These are phyloP conservation scores for Leccinum olivaceopallidum DNA, from an alignment of 768 basidiomycete species.

Conservation along the genomic window DNA sequence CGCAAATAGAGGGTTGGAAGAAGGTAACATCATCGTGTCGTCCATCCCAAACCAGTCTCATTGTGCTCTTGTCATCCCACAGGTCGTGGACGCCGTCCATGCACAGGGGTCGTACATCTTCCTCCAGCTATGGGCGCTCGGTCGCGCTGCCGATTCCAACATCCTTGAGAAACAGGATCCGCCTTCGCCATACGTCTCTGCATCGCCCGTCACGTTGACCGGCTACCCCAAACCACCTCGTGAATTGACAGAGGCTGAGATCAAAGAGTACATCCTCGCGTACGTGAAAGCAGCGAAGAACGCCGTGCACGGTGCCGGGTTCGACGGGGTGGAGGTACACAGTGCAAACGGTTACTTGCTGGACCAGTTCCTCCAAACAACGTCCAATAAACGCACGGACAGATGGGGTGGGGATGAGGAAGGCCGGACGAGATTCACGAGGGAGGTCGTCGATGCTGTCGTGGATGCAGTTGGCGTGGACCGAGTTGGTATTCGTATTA, in stretches of 20 bases:
- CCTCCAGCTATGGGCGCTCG: slow-evolving; percentile 47
- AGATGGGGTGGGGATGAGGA: slow-evolving; percentile 35
- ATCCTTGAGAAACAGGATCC: slow-evolving; percentile 30
- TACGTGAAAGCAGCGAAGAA: slow-evolving; percentile 33
- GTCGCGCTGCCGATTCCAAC: slow-evolving; percentile 42
- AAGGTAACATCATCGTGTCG: slow-evolving; percentile 23
- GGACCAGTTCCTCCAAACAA: not conserved
- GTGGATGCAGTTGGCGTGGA: slow-evolving; percentile 51
- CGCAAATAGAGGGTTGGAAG: slow-evolving; percentile 56
- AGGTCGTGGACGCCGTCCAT: slow-evolving; percentile 61
- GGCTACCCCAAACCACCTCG: slow-evolving; percentile 16
- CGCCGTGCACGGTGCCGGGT: slow-evolving; percentile 35
- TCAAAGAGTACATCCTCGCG: slow-evolving; percentile 24
- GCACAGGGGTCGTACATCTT: slow-evolving; percentile 37
- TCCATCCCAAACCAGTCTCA: not conserved
- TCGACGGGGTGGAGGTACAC: slow-evolving; percentile 48
- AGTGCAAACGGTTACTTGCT: slow-evolving; percentile 41
- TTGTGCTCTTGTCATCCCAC: not conserved
- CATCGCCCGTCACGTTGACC: slow-evolving; percentile 31
- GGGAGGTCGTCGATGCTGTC: slow-evolving; percentile 56
- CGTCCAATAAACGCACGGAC: not conserved
- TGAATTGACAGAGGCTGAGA: slow-evolving; percentile 29
- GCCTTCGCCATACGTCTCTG: slow-evolving; percentile 36
- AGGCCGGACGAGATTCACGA: slow-evolving; percentile 53
- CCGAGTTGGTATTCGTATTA: slow-evolving; percentile 52